Evolutionary conservation across 495 filamentous ascomycete genomes (phyloP).

Genomic region (Penicillium bovifimosum): DNA sequence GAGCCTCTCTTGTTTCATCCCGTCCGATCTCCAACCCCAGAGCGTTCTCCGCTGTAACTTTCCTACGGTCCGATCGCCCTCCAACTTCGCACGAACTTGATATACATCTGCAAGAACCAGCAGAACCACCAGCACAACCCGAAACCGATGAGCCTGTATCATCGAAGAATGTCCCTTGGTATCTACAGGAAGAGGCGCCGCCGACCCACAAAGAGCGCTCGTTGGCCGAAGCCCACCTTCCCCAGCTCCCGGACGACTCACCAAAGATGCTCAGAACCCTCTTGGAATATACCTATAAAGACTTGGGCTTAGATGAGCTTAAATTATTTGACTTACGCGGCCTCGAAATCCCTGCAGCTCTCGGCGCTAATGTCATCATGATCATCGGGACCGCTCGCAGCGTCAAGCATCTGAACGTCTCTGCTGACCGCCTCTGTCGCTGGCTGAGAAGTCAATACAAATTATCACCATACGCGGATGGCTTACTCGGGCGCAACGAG

Average conservation of each 20-base stretch:
- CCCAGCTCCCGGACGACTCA: slow-evolving; percentile 66
- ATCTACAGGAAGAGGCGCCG: slow-evolving; percentile 64
- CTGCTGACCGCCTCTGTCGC: slow-evolving; percentile 79
- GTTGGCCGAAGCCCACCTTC: slow-evolving; percentile 60
- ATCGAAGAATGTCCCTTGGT: slow-evolving; percentile 63
- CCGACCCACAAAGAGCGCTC: slow-evolving; percentile 42
- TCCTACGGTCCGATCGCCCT: slow-evolving; percentile 20
- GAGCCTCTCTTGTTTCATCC: slow-evolving; percentile 10
- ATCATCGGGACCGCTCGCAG: slow-evolving; percentile 87
- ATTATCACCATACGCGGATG: slow-evolving; percentile 73
- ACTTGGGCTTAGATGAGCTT: slow-evolving; percentile 77
- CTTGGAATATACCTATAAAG: slow-evolving; percentile 70
- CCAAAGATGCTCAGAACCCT: slow-evolving; percentile 68
- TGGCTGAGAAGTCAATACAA: slow-evolving; percentile 73
- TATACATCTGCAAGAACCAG: slow-evolving; percentile 10
- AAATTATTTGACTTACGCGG: slow-evolving; percentile 72
- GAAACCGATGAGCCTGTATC: slow-evolving; percentile 4
- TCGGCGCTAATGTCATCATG: slow-evolving; percentile 88
- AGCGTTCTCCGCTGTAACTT: slow-evolving; percentile 23
- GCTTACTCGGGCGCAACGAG: slow-evolving; percentile 82
- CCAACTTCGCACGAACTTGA: slow-evolving; percentile 14
- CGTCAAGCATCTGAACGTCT: slow-evolving; percentile 89
- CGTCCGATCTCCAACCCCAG: slow-evolving; percentile 17
- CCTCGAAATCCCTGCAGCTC: slow-evolving; percentile 77
- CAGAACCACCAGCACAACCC: neutral